These are phyloP conservation scores for Ophiosphaerella herpotricha DNA, from an alignment of 2,329 filamentous ascomycete species.

Conservation along the genomic window DNA sequence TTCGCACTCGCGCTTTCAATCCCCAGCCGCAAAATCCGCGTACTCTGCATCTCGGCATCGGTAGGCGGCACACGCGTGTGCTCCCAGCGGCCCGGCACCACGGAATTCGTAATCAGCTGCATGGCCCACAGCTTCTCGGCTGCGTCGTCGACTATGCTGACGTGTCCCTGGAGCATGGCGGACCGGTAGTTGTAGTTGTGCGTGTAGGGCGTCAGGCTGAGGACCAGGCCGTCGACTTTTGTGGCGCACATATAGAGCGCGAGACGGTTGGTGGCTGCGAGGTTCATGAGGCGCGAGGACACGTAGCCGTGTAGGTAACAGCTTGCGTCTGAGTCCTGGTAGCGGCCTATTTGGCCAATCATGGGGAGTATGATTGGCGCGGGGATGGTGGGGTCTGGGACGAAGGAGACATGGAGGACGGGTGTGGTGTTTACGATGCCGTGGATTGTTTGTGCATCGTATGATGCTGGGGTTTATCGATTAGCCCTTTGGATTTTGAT, in stretches of 20 bases:
- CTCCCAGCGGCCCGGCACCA: constrained; percentile 71
- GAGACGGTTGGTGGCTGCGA: constrained; percentile 61
- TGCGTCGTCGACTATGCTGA: constrained; percentile 65
- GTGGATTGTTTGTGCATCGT: constrained; percentile 75
- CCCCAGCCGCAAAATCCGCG: constrained; percentile 70
- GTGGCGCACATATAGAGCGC: constrained; percentile 75
- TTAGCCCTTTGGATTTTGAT: background rate
- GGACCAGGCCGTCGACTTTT: constrained; percentile 77
- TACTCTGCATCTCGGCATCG: constrained; percentile 73
- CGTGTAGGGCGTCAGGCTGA: constrained; percentile 77
- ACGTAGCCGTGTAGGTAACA: constrained; percentile 83
- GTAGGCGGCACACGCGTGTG: constrained; percentile 72
- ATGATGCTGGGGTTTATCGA: constrained; percentile 44
- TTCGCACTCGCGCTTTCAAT: constrained; percentile 77
- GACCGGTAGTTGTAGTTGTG: constrained; percentile 90
- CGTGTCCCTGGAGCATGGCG: constrained; percentile 76
- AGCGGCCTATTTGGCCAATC: constrained; percentile 83
- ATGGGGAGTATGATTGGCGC: constrained; percentile 81
- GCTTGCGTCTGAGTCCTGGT: constrained; percentile 70
- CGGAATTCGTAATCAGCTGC: constrained; percentile 74
- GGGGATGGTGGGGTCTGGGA: constrained; percentile 60
- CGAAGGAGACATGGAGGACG: constrained; percentile 81
- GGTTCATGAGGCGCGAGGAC: constrained; percentile 74
- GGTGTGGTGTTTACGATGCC: constrained; percentile 73
- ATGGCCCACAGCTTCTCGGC: constrained; percentile 80